Evolutionary conservation across 495 filamentous ascomycete genomes (phyloP), one percentile per base, ranked within the genome.

Genomic region (Bacidia gigantensis): DNA sequence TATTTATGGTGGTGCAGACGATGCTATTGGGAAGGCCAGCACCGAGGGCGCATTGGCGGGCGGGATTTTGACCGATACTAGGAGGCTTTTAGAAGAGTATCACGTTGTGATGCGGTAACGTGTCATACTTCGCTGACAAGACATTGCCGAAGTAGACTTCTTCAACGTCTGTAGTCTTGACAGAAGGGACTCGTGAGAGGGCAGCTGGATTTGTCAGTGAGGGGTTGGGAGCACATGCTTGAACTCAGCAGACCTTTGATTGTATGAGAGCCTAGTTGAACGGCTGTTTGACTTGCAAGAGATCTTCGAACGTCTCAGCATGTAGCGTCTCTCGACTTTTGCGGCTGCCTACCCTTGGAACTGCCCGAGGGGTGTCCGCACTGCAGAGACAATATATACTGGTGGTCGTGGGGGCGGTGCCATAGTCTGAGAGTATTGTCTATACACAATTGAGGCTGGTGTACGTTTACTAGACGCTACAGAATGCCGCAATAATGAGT

Each of bases 71-170:
- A 51, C 92, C 92, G 61, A 97, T 78, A 69, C 92, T 98, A 61
- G 18, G 24, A 10, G 17, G 38, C 11, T 29, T 26, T 12, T 58
- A n/a, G 47, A 32, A n/a, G 9, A 22, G 46, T 26, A 18, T 3
- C 40, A 32, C 25, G 25, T 38, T 44, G 26, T 14, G 26, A 56
- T 50, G 24, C 57, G 35, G 12, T 18, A 12, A 39, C 11, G 29
- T 23, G 49, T 47, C 76, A 59, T 75, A 96, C 89, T 88, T 88
- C 61, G 90, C 92, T 42, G 89, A 93, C 59, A 98, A 77, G 49
- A 98, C 92, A 75, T 98, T 98, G 62, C 92, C 92, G 61, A 95
- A 92, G 76, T 92, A 93, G 62, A 97, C 86, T 63, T 98, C 92
- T 64, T 97, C 79, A 21, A 98, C 87, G 64, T 92, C 76, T 53